Evolutionary conservation across 1,139 yeast species (phyloP).

Genomic region (Suhomyces taliae): DNA sequence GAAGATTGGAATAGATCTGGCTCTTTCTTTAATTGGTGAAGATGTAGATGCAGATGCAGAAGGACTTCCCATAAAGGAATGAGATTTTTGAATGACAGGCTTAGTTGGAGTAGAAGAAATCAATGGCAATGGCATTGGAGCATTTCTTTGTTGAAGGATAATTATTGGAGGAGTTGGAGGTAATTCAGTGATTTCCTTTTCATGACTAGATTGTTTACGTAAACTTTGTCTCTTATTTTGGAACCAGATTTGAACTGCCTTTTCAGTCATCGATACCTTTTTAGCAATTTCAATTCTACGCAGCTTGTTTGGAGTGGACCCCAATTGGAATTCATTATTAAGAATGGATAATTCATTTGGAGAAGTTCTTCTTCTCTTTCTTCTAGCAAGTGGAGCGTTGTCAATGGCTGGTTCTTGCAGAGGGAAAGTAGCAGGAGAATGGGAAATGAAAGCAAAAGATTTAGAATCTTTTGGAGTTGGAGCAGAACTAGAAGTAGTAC

Average conservation of each 20-base stretch:
- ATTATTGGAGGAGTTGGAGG: constrained; percentile 40
- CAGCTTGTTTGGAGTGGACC: constrained; percentile 78
- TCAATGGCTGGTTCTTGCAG: constrained; percentile 82
- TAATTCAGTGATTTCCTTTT: constrained; percentile 46
- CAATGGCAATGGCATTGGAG: constrained; percentile 13
- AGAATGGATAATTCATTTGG: constrained; percentile 80
- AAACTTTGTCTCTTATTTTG: constrained; percentile 90
- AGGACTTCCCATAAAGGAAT: constrained; percentile 28
- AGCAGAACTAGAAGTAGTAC: not conserved
- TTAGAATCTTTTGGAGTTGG: constrained; percentile 7
- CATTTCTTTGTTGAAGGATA: constrained; percentile 15
- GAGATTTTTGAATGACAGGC: constrained; percentile 27
- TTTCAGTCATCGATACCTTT: constrained; percentile 88
- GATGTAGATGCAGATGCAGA: constrained; percentile 15
- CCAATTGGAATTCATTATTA: constrained; percentile 72
- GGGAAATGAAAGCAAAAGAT: constrained; percentile 86
- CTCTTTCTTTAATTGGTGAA: constrained; percentile 25
- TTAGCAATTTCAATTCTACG: constrained; percentile 75
- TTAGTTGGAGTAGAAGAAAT: constrained; percentile 31
- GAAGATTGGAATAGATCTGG: constrained; percentile 21
- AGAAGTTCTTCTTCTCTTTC: constrained; percentile 93
- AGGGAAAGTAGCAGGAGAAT: constrained; percentile 85
- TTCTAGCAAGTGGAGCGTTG: constrained; percentile 85
- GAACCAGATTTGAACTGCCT: constrained; percentile 97
- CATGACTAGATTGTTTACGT: constrained; percentile 50